These are phyloP conservation scores for Suillus weaverae DNA, from an alignment of 768 basidiomycete species.

Conservation along the genomic window DNA sequence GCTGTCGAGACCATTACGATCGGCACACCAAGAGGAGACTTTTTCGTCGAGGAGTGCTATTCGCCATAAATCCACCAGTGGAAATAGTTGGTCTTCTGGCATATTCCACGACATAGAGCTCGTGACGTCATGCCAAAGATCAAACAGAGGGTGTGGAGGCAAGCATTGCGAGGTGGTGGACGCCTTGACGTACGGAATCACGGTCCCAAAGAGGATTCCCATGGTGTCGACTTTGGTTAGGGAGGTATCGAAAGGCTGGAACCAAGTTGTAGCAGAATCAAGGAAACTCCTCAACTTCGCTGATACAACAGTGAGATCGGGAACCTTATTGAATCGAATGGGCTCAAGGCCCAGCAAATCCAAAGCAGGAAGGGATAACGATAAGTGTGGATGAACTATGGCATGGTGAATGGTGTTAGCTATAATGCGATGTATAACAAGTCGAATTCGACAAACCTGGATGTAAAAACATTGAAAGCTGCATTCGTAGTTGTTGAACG, in stretches of 20 bases:
- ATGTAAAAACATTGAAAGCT: constrained; percentile 72
- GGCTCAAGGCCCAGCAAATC: constrained; percentile 67
- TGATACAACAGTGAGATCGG: constrained; percentile 62
- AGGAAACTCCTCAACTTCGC: constrained; percentile 65
- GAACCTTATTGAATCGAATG: constrained; percentile 72
- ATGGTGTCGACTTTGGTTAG: constrained; percentile 41
- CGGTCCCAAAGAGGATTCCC: constrained; percentile 41
- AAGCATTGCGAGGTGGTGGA: constrained; percentile 34
- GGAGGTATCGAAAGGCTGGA: constrained; percentile 22
- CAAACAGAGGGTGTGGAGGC: constrained; percentile 39
- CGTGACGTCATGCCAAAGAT: constrained; percentile 51
- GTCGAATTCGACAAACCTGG: constrained; percentile 80
- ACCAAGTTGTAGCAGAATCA: constrained; percentile 43
- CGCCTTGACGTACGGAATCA: constrained; percentile 66
- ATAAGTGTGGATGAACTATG: constrained; percentile 73
- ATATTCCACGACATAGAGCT: constrained; percentile 45
- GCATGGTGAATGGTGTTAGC: constrained; percentile 6
- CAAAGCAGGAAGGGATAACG: constrained; percentile 57
- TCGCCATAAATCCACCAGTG: constrained; percentile 81
- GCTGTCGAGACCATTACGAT: constrained; percentile 32
- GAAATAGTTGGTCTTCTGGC: constrained; percentile 63
- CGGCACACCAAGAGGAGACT: constrained; percentile 52
- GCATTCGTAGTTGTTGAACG: constrained; percentile 63
- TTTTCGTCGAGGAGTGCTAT: constrained; percentile 69
- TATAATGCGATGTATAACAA: constrained; percentile 11